Conservation (phyloP, 1,284 basidiomycete genomes). For the Schizopora paradoxa region DNA sequence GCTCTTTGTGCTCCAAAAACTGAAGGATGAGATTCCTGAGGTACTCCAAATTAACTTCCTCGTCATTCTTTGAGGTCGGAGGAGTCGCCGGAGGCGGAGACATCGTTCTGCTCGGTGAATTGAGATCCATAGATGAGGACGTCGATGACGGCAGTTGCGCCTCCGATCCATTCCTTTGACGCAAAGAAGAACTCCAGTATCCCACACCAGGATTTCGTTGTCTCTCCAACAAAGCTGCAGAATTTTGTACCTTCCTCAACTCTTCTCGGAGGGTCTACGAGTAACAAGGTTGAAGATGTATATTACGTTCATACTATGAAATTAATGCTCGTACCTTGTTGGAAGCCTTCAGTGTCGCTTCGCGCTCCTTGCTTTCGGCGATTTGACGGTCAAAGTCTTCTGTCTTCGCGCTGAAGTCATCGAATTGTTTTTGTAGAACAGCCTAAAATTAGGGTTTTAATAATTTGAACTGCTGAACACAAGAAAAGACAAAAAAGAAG, state of each 20-base stretch:
- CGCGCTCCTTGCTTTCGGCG: conserved; percentile 61
- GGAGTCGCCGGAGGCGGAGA: conserved; percentile 41
- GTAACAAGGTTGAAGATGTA: neutral
- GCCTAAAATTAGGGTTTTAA: conserved; percentile 31
- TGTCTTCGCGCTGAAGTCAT: conserved; percentile 41
- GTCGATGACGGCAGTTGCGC: conserved; percentile 45
- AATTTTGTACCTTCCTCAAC: conserved; percentile 87
- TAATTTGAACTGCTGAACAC: conserved; percentile 4
- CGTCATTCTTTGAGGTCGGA: conserved; percentile 48
- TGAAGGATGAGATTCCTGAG: conserved; percentile 90
- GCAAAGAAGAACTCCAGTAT: conserved; percentile 63
- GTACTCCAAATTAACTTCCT: conserved; percentile 94
- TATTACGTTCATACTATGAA: neutral
- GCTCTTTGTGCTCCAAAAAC: conserved; percentile 87
- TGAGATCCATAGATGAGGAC: conserved; percentile 34
- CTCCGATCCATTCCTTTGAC: conserved; percentile 36
- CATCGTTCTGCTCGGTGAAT: conserved; percentile 29
- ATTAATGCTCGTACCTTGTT: conserved; percentile 60
- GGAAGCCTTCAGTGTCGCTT: conserved; percentile 57
- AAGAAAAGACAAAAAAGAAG: neutral
- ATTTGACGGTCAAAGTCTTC: conserved; percentile 48
- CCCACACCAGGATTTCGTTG: conserved; percentile 91
- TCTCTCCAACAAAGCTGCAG: conserved; percentile 81
- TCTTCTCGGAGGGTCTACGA: conserved; percentile 81
- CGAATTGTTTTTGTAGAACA: conserved; percentile 36